Conservation (phyloP, 2,329 filamentous ascomycete species). For the Cladosporium sp. region DNA sequence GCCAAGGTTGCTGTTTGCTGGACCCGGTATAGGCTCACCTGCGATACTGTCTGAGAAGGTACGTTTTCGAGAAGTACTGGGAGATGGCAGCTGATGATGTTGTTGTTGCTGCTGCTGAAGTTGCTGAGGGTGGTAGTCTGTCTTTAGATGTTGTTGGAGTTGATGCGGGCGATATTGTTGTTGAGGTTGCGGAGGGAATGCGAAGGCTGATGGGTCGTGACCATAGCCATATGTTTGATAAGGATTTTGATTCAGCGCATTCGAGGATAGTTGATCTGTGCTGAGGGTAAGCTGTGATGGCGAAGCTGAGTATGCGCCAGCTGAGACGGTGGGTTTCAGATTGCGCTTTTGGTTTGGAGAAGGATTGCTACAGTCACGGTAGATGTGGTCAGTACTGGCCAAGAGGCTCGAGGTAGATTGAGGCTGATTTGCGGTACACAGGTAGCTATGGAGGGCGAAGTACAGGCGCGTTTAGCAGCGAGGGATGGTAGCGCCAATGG, state of each 20-base stretch:
- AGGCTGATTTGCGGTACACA: constrained; percentile 11
- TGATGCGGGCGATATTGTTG: constrained; percentile 20
- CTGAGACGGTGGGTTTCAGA: constrained; percentile 36
- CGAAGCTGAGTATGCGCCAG: constrained; percentile 34
- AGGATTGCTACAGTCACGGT: constrained; percentile 31
- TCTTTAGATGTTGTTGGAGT: constrained; percentile 22
- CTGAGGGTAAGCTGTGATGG: constrained; percentile 33
- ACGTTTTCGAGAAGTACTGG: constrained; percentile 33
- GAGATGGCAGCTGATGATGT: constrained; percentile 26
- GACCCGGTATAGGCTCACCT: constrained; percentile 24
- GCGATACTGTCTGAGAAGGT: constrained; percentile 31
- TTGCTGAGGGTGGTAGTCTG: constrained; percentile 19
- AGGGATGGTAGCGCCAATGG: constrained; percentile 11
- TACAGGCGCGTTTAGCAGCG: constrained; percentile 4
- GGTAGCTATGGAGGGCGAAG: constrained; percentile 8
- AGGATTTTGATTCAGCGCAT: constrained; percentile 23
- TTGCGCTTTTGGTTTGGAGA: constrained; percentile 41
- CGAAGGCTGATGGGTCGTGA: constrained; percentile 26
- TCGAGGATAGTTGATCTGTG: constrained; percentile 24
- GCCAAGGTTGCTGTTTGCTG: constrained; percentile 26
- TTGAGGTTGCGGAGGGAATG: constrained; percentile 26
- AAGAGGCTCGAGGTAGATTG: constrained; percentile 5
- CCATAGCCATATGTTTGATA: constrained; percentile 28
- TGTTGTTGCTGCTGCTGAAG: constrained; percentile 32
- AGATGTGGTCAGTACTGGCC: neutral